Conservation (phyloP, 441 rosid species). For the Lepidium campestre region DNA sequence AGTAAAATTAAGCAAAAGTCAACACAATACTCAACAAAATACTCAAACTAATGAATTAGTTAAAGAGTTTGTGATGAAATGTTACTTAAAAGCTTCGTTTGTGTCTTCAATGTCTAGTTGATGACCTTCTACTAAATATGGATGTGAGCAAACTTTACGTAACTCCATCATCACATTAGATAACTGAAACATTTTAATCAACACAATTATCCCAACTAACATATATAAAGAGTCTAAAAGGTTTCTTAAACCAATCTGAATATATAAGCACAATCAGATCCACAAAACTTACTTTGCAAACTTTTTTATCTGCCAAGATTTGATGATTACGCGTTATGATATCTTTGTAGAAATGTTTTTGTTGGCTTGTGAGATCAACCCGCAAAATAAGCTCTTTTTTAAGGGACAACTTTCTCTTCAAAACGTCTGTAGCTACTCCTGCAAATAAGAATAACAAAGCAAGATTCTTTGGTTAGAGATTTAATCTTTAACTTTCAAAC, state of each 20-base stretch:
- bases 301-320: constrained; percentile 76
- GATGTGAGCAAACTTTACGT: constrained; percentile 97
- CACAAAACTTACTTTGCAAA: constrained; percentile 56
- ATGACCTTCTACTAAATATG: constrained; percentile 88
- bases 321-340: constrained; percentile 88
- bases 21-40: not conserved
- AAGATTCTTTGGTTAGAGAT: not conserved
- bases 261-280: not conserved
- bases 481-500: not conserved
- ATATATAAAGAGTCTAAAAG: not conserved
- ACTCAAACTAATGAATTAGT: not conserved
- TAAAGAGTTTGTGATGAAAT: not conserved
- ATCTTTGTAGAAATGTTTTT: constrained; percentile 91
- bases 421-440: constrained; percentile 98
- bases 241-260: not conserved
- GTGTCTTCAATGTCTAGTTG: constrained; percentile 64
- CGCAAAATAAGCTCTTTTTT: constrained; percentile 96
- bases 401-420: constrained; percentile 83
- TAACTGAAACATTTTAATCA: constrained; percentile 45
- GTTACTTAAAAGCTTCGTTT: constrained; percentile 68
- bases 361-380: constrained; percentile 79
- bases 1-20: constrained; percentile 3
- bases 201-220: constrained; percentile 6
- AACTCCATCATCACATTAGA: constrained; percentile 92
- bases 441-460: constrained; percentile 29